Percentiles rank a stretch among this genome's conserved stretches.
These are phyloP conservation scores for Yamadazyma siamensis DNA, from an alignment of 1,139 yeast genomes.

Conservation along the genomic window DNA sequence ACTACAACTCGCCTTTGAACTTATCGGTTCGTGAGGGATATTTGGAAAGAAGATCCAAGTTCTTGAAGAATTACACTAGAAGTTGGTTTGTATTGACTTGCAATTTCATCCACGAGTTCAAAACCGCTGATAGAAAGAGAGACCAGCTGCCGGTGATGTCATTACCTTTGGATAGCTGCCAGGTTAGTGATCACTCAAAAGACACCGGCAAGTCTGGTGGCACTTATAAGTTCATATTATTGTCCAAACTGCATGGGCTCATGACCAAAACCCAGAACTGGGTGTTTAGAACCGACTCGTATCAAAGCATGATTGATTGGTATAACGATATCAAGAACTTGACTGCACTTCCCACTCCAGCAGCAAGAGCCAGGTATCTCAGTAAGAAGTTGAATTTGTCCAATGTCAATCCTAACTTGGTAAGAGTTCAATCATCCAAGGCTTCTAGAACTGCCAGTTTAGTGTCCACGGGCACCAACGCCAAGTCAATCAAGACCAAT, in stretches of 20 bases:
- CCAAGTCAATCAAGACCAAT: conserved; percentile 23
- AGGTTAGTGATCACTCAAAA: conserved; percentile 76
- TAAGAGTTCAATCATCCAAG: conserved; percentile 9
- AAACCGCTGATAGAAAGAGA: conserved; percentile 73
- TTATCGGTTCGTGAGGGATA: conserved; percentile 73
- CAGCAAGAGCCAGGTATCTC: conserved; percentile 39
- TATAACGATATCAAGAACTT: conserved; percentile 68
- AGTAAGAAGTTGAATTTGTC: conserved; percentile 17
- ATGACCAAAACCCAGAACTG: conserved; percentile 82
- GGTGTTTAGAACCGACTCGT: conserved; percentile 85
- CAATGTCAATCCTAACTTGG: conserved; percentile 14
- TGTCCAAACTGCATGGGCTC: conserved; percentile 67
- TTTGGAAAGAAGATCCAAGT: conserved; percentile 87
- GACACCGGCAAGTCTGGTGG: conserved; percentile 59
- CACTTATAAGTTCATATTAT: conserved; percentile 73
- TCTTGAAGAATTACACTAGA: conserved; percentile 79
- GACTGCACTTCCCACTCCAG: conserved; percentile 56
- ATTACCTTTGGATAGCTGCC: conserved; percentile 74
- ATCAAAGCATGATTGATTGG: conserved; percentile 81
- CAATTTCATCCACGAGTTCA: conserved; percentile 85
- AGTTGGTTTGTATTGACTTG: conserved; percentile 94
- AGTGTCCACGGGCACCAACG: conserved; percentile 18
- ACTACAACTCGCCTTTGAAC: conserved; percentile 69
- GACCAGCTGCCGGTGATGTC: conserved; percentile 91
- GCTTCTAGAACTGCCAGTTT: conserved; percentile 30